These are phyloP conservation scores for Penicillium corylophilum DNA, from an alignment of 2,329 filamentous ascomycete species.

Conservation along the genomic window DNA sequence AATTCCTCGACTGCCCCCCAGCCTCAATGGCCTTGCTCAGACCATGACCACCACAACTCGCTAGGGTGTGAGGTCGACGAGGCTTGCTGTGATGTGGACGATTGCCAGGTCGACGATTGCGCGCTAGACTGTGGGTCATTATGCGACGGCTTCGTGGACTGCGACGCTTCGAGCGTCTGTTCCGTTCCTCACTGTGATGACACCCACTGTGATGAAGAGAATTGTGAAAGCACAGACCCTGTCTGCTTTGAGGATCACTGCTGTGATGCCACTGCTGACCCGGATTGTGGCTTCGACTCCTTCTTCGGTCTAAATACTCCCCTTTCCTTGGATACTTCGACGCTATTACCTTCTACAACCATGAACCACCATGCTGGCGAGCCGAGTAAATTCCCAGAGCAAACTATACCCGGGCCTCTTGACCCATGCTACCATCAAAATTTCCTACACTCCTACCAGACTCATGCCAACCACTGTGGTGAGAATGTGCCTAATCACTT, in stretches of 20 bases:
- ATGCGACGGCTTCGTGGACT: constrained; percentile 44
- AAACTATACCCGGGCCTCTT: constrained; percentile 14
- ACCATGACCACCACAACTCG: constrained; percentile 28
- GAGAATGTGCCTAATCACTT: constrained; percentile 28
- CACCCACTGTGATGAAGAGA: constrained; percentile 15
- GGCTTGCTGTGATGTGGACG: constrained; percentile 41
- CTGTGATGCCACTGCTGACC: constrained; percentile 23
- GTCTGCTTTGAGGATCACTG: constrained; percentile 43
- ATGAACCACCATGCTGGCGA: constrained; percentile 20
- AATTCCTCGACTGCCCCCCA: constrained; percentile 21
- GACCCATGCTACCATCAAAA: constrained; percentile 22
- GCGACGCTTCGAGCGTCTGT: constrained; percentile 39
- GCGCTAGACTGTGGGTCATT: constrained; percentile 38
- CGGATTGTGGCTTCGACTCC: constrained; percentile 32
- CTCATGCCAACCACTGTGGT: constrained; percentile 23
- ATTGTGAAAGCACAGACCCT: constrained; percentile 33
- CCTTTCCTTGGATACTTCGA: constrained; percentile 29
- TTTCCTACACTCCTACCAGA: constrained; percentile 26
- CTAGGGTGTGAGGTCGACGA: constrained; percentile 32
- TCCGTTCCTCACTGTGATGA: constrained; percentile 35
- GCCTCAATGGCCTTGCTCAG: constrained; percentile 32
- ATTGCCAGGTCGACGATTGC: constrained; percentile 34
- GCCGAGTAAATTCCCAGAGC: constrained; percentile 21
- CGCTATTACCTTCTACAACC: constrained; percentile 25
- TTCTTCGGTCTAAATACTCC: constrained; percentile 34